phyloP scores from a whole-genome alignment of 257 asterid genomes.

The Verbena officinalis region DNA sequence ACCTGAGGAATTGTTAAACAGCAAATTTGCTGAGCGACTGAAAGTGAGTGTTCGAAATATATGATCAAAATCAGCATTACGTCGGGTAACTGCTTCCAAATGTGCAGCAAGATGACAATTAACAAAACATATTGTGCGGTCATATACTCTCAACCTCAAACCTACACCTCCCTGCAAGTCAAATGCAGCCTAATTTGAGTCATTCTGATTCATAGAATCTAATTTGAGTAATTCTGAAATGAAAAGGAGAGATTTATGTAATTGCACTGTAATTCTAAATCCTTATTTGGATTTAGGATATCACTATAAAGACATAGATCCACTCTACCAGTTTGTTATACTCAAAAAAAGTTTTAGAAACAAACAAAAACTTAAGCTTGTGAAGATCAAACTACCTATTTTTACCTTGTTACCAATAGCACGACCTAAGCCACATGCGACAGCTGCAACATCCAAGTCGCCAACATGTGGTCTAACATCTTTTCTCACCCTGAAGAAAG shows the following conservation, averaged over 20 bases:
- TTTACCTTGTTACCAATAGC: constrained; percentile 96
- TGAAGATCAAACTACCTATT: constrained; percentile 27
- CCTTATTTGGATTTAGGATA: not conserved
- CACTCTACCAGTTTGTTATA: not conserved
- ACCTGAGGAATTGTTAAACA: constrained; percentile 69
- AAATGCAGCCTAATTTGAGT: not conserved
- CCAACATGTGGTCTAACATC: constrained; percentile 72
- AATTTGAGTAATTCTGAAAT: no score
- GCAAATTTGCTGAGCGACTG: constrained; percentile 64
- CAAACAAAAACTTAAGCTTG: not conserved
- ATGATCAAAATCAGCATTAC: constrained; percentile 91
- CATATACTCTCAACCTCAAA: constrained; percentile 87
- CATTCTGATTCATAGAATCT: no score
- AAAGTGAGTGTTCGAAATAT: constrained; percentile 85
- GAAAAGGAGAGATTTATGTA: no score
- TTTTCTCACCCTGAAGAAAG: constrained; percentile 76
- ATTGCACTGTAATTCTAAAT: no score
- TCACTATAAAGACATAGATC: not conserved
- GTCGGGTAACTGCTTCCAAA: constrained; percentile 86
- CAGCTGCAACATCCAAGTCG: constrained; percentile 92
- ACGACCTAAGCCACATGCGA: constrained; percentile 94
- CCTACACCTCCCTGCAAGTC: constrained; percentile 89
- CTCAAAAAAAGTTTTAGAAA: not conserved
- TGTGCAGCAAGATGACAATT: constrained; percentile 97
- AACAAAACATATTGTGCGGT: constrained; percentile 76